Conservation (phyloP, 345 rosid genomes). For the Barbarea vulgaris region DNA sequence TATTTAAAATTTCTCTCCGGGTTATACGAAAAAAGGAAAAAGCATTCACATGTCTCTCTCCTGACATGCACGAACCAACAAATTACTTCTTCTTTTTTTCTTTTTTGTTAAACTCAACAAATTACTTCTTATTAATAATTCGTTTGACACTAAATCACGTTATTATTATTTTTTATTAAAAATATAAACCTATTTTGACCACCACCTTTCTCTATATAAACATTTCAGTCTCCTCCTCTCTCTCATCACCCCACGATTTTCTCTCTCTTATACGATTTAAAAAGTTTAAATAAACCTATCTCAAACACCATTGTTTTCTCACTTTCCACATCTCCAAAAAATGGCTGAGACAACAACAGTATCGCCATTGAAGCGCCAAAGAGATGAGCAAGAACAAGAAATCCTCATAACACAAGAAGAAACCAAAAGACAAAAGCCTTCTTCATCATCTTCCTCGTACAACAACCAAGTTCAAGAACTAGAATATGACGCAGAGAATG, state of each 20-base stretch:
- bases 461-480: constrained; percentile 47
- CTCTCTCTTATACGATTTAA: constrained; percentile 10
- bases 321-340: background rate
- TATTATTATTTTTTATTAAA: background rate
- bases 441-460: constrained; percentile 34
- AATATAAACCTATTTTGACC: constrained; percentile 48
- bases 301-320: background rate
- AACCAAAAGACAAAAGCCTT: constrained; percentile 52
- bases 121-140: constrained; percentile 20
- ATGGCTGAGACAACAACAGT: constrained; percentile 52
- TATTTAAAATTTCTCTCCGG: constrained; percentile 8
- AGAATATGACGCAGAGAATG: constrained; percentile 51
- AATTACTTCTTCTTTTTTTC: too few relatives aligned
- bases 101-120: too few relatives aligned
- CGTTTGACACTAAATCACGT: constrained; percentile 24
- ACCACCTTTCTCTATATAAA: constrained; percentile 57
- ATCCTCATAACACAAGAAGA: constrained; percentile 32
- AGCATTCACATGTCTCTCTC: constrained; percentile 40
- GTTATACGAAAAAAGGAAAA: constrained; percentile 30
- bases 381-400: constrained; percentile 55
- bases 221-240: constrained; percentile 46
- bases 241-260: constrained; percentile 39
- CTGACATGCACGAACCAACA: constrained; percentile 41
- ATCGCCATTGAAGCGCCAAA: constrained; percentile 53
- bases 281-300: background rate